Conservation (phyloP, 371 early-diverging fungal species). For the Rhizopus delemar region DNA sequence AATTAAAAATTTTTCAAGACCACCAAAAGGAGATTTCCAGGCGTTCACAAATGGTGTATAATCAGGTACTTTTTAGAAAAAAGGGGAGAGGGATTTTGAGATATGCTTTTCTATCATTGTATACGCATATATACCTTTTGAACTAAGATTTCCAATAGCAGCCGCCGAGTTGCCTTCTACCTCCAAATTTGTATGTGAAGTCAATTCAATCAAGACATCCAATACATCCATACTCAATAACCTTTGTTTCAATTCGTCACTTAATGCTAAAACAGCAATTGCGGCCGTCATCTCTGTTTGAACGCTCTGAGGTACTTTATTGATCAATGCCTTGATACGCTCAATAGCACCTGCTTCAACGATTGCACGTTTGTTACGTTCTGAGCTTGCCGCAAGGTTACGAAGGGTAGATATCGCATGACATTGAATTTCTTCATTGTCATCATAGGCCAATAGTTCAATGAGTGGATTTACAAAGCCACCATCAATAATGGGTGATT, state of each 20-base stretch:
- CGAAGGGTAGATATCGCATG: conserved; percentile 86
- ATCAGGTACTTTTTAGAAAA: conserved; percentile 48
- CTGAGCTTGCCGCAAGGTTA: conserved; percentile 84
- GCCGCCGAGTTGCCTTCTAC: conserved; percentile 85
- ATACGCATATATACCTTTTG: conserved; percentile 50
- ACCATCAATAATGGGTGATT: conserved; percentile 81
- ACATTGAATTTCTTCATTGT: conserved; percentile 84
- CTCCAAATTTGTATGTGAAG: conserved; percentile 60
- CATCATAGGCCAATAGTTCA: conserved; percentile 68
- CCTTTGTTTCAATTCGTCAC: conserved; percentile 77
- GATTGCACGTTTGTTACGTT: conserved; percentile 77
- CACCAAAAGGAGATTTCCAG: conserved; percentile 71
- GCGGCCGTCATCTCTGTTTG: conserved; percentile 88
- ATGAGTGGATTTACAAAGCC: conserved; percentile 80
- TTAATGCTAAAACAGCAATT: conserved; percentile 81
- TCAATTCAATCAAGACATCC: conserved; percentile 74
- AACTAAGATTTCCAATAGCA: conserved; percentile 81
- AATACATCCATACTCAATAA: conserved; percentile 66
- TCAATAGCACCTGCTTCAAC: conserved; percentile 83
- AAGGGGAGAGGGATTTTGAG: too few species aligned
- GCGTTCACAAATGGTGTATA: conserved; percentile 66
- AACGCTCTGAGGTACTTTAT: conserved; percentile 64
- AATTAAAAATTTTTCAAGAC: conserved; percentile 71
- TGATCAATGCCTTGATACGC: conserved; percentile 65
- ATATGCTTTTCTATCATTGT: too few species aligned